Evolutionary conservation across 2,329 filamentous ascomycete species (phyloP).

Genomic region (Sporothrix pseudoabietina): DNA sequence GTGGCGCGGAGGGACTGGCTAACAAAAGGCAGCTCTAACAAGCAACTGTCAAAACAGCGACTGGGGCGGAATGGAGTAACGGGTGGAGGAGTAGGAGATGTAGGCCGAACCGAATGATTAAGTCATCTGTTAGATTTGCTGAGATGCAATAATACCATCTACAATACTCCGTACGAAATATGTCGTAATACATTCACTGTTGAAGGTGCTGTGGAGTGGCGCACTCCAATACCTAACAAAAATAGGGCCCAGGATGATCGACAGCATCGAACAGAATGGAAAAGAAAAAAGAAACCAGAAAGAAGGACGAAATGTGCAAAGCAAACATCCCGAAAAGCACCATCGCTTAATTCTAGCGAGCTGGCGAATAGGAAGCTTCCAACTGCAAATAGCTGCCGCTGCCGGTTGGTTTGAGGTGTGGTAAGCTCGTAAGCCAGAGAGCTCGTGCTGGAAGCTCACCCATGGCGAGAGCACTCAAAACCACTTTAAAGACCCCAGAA

Average conservation of each 20-base stretch:
- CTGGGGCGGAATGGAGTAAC: not conserved
- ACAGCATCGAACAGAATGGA: not conserved
- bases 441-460: not conserved
- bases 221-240: no score
- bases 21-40: not conserved
- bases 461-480: not conserved
- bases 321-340: not conserved
- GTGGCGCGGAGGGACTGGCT: not conserved
- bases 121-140: not conserved
- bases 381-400: constrained; percentile 5
- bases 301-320: constrained; percentile 2
- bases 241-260: no score
- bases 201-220: no score
- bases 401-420: not conserved
- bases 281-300: constrained; percentile 3
- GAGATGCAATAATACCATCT: not conserved
- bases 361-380: constrained; percentile 23
- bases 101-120: not conserved
- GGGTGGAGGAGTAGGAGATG: not conserved
- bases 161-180: no score
- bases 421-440: not conserved
- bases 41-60: not conserved
- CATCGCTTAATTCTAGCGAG: constrained; percentile 27
- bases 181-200: not conserved
- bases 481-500: not conserved